Evolutionary conservation across 345 rosid species (phyloP), one percentile per base, ranked within the genome.

Genomic region (Raphanus raphanistrum): DNA sequence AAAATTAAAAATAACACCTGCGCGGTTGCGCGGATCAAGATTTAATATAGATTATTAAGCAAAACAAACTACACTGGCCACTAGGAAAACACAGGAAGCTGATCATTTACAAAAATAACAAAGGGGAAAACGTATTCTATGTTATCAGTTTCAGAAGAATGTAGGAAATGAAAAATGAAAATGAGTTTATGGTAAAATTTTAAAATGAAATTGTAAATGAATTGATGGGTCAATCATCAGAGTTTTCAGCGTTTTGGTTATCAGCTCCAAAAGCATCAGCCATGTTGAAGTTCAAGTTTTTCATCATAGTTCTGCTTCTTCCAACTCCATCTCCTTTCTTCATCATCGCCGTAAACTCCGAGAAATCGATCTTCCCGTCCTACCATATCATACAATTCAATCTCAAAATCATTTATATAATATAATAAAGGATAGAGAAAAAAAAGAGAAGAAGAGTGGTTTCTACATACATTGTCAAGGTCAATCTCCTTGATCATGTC

Each of bases 331-430:
- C 93, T 2, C 89, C 86, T 76, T 80, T 84, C 83, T 84, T 92
- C 97, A 92, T 94, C 98, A 94, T 94, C 45, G 96, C 90, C 0
- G 90, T 73, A 72, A 94, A 94, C 87, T 79, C 82, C 1, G 82
- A 79, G 36, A 72, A 79, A 79, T 79, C 78, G 15, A 79, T 79
- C 77, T 71, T 79, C 58, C 82, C 77, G 3, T 79, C 82, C 82
- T 79, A 29, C 29, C 2, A 26, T 48, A 62, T 48, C 41, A 58
- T 26, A 25, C 10, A 36, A 36, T 9, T 36, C 27, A 57, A 16
- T 1, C 43, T 52, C 58, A 52, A 54, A 1, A 17, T 17, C 60
- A 13, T 8, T 17, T 17, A 50, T 21, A 21, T 21, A n/a, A n/a
- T 50, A 50, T 50, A 50, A 54, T 2, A 8, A n/a, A 54, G 60